Evolutionary conservation across 2,329 filamentous ascomycete species (phyloP).

Genomic region (Cladosporium sp.): DNA sequence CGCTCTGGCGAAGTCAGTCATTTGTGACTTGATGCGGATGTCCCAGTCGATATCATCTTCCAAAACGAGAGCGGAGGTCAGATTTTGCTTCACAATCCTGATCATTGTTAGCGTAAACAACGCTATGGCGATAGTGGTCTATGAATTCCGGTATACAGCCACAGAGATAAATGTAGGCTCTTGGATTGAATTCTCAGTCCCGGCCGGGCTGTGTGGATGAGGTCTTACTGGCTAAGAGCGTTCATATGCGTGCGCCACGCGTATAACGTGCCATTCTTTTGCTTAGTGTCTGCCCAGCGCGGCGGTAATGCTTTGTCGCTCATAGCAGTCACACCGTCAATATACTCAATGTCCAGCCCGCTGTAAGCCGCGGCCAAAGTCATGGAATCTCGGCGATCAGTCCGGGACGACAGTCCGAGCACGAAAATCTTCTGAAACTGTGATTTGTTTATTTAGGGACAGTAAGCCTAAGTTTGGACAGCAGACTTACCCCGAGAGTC

Average conservation of each 20-base stretch:
- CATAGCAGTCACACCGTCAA: constrained; percentile 43
- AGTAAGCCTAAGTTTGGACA: not conserved
- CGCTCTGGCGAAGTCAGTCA: constrained; percentile 34
- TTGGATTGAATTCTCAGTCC: not conserved
- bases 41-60: constrained; percentile 46
- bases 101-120: constrained; percentile 20
- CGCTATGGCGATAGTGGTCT: not conserved
- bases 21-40: constrained; percentile 39
- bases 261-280: constrained; percentile 16
- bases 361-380: constrained; percentile 45
- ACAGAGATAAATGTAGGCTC: not conserved
- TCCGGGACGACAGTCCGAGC: constrained; percentile 48
- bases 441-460: not conserved
- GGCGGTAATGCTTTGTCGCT: constrained; percentile 33
- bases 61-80: constrained; percentile 39
- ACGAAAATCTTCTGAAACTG: constrained; percentile 53
- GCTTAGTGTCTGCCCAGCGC: constrained; percentile 24
- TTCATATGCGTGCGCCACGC: constrained; percentile 27
- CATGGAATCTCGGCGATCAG: constrained; percentile 50
- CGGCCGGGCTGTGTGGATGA: not conserved
- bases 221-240: constrained; percentile 18
- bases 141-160: too few species aligned
- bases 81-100: constrained; percentile 33
- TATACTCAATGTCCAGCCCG: constrained; percentile 43
- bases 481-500: not conserved